Percentiles rank a stretch among this genome's conserved stretches.
phyloP scores from a whole-genome alignment of 2,329 filamentous ascomycete species.

The Xylaria sp. region DNA sequence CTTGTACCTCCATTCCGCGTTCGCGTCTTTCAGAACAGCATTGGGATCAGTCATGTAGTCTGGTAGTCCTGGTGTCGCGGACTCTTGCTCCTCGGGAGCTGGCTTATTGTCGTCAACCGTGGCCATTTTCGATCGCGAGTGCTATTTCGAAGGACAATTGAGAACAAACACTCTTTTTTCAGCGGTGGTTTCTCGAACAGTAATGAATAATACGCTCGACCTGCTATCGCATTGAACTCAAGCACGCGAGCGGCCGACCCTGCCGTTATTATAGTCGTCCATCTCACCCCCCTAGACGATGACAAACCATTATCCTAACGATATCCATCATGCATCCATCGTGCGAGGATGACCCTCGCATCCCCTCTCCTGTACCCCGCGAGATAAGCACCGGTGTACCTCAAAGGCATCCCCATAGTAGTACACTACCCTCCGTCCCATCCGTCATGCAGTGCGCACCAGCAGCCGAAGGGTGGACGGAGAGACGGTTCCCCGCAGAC shows the following conservation, averaged over 20 bases:
- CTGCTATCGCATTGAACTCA: background rate
- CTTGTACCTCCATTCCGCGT: conserved; percentile 65
- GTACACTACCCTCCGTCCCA: background rate
- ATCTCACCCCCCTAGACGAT: background rate
- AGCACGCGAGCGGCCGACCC: too few relatives aligned
- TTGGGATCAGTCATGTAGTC: conserved; percentile 35
- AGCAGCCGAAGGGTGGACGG: background rate
- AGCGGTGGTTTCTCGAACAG: too few relatives aligned
- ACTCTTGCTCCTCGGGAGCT: background rate
- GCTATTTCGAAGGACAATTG: background rate
- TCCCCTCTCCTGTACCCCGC: background rate
- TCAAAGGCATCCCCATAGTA: too few relatives aligned
- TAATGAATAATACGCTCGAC: background rate
- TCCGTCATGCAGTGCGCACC: background rate
- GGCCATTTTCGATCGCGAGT: background rate
- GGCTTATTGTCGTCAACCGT: background rate
- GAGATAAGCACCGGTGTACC: background rate
- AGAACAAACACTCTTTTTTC: background rate
- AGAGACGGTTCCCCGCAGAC: background rate
- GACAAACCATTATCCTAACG: background rate
- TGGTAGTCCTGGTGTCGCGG: conserved; percentile 5
- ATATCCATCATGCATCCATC: background rate
- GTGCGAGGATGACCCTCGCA: background rate
- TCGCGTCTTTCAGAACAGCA: conserved; percentile 47
- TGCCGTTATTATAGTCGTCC: background rate